These are phyloP conservation scores for Geosmithia putterillii DNA, from an alignment of 2,329 filamentous ascomycete genomes.

Conservation along the genomic window DNA sequence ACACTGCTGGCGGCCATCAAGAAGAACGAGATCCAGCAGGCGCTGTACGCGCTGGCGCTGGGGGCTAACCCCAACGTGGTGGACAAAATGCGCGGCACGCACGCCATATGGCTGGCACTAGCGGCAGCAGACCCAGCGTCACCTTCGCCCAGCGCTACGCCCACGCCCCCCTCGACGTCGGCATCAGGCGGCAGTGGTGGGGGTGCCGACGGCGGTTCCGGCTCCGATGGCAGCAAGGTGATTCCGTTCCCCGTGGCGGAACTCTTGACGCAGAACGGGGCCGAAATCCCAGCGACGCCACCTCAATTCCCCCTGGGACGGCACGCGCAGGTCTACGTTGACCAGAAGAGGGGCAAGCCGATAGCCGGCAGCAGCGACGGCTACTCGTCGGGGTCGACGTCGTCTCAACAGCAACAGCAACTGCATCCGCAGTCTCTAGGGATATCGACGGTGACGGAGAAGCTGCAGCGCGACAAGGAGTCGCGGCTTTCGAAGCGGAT, in stretches of 20 bases:
- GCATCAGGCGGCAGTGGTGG: neutral
- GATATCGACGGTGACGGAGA: constrained; percentile 29
- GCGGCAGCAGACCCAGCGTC: constrained; percentile 85
- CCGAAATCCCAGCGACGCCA: constrained; percentile 63
- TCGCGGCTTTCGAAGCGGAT: constrained; percentile 64
- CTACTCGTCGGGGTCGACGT: too few species aligned
- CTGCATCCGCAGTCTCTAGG: constrained; percentile 46
- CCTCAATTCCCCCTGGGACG: constrained; percentile 76
- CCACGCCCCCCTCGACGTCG: constrained; percentile 24
- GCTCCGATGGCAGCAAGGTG: constrained; percentile 29
- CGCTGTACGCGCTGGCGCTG: constrained; percentile 80
- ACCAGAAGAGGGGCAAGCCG: constrained; percentile 52
- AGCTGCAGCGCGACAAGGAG: constrained; percentile 50
- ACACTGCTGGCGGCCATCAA: constrained; percentile 87
- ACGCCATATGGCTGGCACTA: constrained; percentile 80
- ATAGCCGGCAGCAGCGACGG: constrained; percentile 38
- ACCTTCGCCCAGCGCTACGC: constrained; percentile 45
- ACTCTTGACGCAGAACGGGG: constrained; percentile 84
- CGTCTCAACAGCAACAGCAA: too few species aligned
- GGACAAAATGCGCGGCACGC: constrained; percentile 79
- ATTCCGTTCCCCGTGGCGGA: constrained; percentile 82
- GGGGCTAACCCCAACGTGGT: constrained; percentile 75
- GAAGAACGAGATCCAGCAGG: constrained; percentile 87
- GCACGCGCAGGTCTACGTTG: constrained; percentile 72
- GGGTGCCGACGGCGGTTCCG: too few species aligned